Conservation (phyloP, 1,139 yeast species). For the Pichia sp. region DNA sequence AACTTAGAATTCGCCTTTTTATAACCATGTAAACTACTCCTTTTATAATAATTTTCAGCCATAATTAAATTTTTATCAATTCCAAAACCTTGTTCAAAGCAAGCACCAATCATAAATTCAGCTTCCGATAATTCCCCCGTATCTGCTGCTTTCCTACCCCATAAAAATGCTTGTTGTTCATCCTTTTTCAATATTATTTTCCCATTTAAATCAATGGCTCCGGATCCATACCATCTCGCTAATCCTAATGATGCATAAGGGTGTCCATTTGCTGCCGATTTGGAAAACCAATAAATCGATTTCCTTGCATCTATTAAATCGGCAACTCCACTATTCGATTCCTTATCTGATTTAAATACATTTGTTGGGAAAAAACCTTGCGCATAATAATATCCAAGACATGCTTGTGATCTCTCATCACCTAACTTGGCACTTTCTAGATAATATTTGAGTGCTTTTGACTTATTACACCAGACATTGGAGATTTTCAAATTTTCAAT, state of each 20-base stretch:
- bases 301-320: conserved; percentile 61
- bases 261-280: conserved; percentile 71
- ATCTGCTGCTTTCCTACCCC: conserved; percentile 86
- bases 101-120: conserved; percentile 76
- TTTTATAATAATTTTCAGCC: conserved; percentile 48
- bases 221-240: conserved; percentile 88
- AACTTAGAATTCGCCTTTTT: conserved; percentile 43
- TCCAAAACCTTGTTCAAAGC: conserved; percentile 76
- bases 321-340: conserved; percentile 34
- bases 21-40: conserved; percentile 57
- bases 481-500: conserved; percentile 30
- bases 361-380: conserved; percentile 52
- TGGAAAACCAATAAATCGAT: conserved; percentile 84
- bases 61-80: conserved; percentile 39
- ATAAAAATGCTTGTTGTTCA: conserved; percentile 72
- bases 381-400: conserved; percentile 82
- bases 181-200: conserved; percentile 61
- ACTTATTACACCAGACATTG: conserved; percentile 35
- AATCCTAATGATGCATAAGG: conserved; percentile 86
- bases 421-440: conserved; percentile 71
- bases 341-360: conserved; percentile 28
- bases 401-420: conserved; percentile 77
- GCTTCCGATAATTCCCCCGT: conserved; percentile 70
- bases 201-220: conserved; percentile 36
- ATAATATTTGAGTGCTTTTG: conserved; percentile 62